Base-by-base conservation (phyloP, 2,329 filamentous ascomycete species). In the Ilyonectria sp. region DNA sequence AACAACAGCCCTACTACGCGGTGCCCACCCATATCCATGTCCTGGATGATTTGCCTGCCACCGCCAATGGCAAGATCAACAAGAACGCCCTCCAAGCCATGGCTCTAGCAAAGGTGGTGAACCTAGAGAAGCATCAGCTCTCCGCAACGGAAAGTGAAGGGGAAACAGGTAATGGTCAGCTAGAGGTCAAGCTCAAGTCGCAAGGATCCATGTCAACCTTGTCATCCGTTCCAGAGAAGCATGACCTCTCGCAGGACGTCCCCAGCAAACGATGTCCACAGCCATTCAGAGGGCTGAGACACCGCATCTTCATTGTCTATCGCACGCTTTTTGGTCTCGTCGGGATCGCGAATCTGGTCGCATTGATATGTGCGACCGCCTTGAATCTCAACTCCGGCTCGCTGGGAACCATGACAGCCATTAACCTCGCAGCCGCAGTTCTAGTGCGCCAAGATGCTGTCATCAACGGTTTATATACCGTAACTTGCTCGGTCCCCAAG, bases 21-120 rank as follows among this genome's bases (percentile, higher is more conserved):
- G 80, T 88, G 11, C 87, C 87, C 0, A 80, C 82, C 9, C 75
- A 79, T 53, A 83, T 86, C 74, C 79, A 84, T 33, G 78, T 81
- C 23, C 76, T 87, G 5, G 73, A 79, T 0, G 76, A 78, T 3
- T 81, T 90, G 29, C 86, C 86, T 0, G 79, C 86, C 26, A 89
- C 87, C 0, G 70, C 81, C 2, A 89, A 90, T 66, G 88, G 88
- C 50, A 90, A 90, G 76, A 82, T 88, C 49, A 84, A 90, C 76
- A 89, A 87, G 79, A 79, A 77, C 23, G 76, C 78, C 6, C 82
- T 90, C 4, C 77, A 75, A 8, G 72, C 75, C 10, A 70, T 84
- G 31, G 81, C 79, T 29, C 55, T 63, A 63, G 64, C 53, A 50
- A 65, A 55, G 61, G 49, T 37, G 13, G 49, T 43, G 13, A 57